These are phyloP conservation scores for Chalaropsis thielavioides DNA, from an alignment of 2,329 filamentous ascomycete species.

Conservation along the genomic window DNA sequence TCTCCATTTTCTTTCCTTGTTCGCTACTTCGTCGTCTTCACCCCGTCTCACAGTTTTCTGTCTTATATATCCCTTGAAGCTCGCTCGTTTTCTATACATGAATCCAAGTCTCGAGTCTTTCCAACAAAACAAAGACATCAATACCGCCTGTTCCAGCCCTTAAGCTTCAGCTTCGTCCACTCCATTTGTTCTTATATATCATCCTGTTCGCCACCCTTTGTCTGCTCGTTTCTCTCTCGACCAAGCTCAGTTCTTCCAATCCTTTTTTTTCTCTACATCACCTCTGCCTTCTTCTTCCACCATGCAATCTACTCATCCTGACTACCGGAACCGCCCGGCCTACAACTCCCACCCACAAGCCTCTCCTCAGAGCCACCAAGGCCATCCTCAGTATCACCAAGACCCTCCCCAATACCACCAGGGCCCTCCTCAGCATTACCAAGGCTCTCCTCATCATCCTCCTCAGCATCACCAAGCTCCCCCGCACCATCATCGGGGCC, in stretches of 20 bases:
- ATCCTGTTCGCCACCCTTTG: background rate
- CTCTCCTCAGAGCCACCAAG: background rate
- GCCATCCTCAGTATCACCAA: background rate
- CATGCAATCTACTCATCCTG: background rate
- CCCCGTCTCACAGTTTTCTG: background rate
- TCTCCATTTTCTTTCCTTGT: background rate
- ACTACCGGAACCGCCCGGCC: background rate
- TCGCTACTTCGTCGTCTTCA: background rate
- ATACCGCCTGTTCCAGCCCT: background rate
- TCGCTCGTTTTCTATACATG: background rate
- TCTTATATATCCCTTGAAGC: conserved; percentile 2
- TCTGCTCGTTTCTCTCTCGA: background rate
- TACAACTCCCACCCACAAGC: background rate
- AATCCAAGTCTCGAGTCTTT: conserved; percentile 2
- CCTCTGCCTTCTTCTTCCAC: background rate
- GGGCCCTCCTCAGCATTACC: background rate
- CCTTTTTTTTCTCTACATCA: background rate
- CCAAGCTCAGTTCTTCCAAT: background rate
- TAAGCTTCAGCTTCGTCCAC: background rate
- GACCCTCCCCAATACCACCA: background rate
- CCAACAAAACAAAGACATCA: background rate
- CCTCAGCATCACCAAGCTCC: background rate
- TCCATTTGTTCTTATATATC: background rate
- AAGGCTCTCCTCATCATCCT: background rate
- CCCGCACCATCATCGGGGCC: background rate